These are phyloP conservation scores for Lanmaoa pseudosensibilis DNA, from an alignment of 768 basidiomycete species.

Conservation along the genomic window DNA sequence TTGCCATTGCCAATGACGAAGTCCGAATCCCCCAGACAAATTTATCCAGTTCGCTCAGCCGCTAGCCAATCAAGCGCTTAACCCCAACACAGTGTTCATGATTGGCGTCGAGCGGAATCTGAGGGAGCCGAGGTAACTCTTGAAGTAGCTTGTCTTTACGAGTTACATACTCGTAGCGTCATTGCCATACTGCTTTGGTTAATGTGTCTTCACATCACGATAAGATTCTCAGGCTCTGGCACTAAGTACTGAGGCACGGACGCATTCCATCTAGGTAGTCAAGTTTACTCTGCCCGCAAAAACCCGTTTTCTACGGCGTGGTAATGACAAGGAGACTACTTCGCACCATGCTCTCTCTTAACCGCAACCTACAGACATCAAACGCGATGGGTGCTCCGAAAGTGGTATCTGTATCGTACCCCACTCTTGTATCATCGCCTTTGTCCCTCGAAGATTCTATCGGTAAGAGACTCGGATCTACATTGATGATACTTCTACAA, in stretches of 20 bases:
- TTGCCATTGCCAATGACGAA: too few relatives aligned
- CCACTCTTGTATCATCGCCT: slow-evolving; percentile 53
- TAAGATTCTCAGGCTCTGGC: background rate
- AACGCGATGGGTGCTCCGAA: slow-evolving; percentile 10
- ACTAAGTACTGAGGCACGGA: too few relatives aligned
- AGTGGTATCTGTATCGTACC: slow-evolving; percentile 61
- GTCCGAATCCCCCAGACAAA: too few relatives aligned
- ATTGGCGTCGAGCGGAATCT: too few relatives aligned
- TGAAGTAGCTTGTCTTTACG: too few relatives aligned
- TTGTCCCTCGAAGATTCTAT: slow-evolving; percentile 58
- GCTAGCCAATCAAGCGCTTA: too few relatives aligned
- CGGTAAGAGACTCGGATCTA: slow-evolving; percentile 39
- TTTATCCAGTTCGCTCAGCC: too few relatives aligned
- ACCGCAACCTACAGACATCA: slow-evolving; percentile 16
- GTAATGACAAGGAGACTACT: slow-evolving; percentile 18
- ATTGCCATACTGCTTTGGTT: background rate
- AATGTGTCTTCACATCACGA: too few relatives aligned
- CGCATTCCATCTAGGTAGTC: too few relatives aligned
- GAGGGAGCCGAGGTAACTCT: too few relatives aligned
- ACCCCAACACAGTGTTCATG: too few relatives aligned
- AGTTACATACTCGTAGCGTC: too few relatives aligned
- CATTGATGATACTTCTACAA: background rate
- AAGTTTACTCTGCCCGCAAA: background rate
- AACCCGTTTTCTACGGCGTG: background rate
- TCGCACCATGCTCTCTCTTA: slow-evolving; percentile 6